These are phyloP conservation scores for Yamadazyma sp. DNA, from an alignment of 1,139 yeast species.

Conservation along the genomic window DNA sequence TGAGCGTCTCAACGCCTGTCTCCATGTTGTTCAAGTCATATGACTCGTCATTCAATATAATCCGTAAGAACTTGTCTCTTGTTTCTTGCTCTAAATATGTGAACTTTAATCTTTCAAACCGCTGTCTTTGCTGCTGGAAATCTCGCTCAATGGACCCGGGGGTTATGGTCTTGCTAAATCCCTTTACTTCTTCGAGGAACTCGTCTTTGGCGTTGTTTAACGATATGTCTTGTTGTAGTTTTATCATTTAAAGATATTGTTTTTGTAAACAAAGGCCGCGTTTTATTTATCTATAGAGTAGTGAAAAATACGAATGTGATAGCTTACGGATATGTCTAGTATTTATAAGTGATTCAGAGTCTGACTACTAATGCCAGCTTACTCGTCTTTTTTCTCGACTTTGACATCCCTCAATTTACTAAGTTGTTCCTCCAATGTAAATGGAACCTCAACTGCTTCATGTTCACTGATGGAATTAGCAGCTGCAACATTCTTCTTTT, in stretches of 20 bases:
- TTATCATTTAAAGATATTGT: slow-evolving; percentile 3
- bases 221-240: slow-evolving; percentile 8
- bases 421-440: slow-evolving; percentile 38
- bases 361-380: slow-evolving; percentile 2
- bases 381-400: slow-evolving; percentile 17
- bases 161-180: slow-evolving; percentile 10
- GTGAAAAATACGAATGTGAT: no score
- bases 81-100: slow-evolving; percentile 69
- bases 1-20: slow-evolving; percentile 19
- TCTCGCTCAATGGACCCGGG: slow-evolving; percentile 33
- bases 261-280: slow-evolving; percentile 2
- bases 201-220: slow-evolving; percentile 13
- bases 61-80: slow-evolving; percentile 57
- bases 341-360: neutral
- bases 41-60: slow-evolving; percentile 13
- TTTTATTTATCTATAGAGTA: no score
- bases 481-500: slow-evolving; percentile 1
- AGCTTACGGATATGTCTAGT: no score
- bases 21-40: slow-evolving; percentile 7
- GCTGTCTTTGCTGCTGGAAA: slow-evolving; percentile 32
- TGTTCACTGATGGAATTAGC: slow-evolving; percentile 22
- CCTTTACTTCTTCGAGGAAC: slow-evolving; percentile 14
- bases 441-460: slow-evolving; percentile 46
- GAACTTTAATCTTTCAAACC: slow-evolving; percentile 54
- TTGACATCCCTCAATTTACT: slow-evolving; percentile 38